Conservation (phyloP, 495 filamentous ascomycete genomes). For the Penicillium longicatenatum region DNA sequence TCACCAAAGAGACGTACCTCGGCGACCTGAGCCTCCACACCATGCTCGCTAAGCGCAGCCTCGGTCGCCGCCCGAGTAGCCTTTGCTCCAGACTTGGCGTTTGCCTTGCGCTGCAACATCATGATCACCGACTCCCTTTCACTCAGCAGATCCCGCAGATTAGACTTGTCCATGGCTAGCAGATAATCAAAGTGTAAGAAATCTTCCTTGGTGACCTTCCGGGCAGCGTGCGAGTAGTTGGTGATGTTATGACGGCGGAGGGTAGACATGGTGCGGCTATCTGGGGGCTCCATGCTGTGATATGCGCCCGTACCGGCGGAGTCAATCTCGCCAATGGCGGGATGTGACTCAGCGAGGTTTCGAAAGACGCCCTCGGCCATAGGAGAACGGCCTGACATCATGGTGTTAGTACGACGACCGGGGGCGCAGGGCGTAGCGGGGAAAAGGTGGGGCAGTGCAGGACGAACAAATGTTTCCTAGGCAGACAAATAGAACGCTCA, state of each 20-base stretch:
- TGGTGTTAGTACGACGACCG: not conserved
- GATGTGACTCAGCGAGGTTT: constrained; percentile 59
- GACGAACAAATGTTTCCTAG: constrained; percentile 89
- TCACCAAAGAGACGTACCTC: constrained; percentile 83
- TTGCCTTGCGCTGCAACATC: constrained; percentile 43
- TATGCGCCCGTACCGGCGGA: constrained; percentile 90
- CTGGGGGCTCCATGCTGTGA: constrained; percentile 70
- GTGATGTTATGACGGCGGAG: constrained; percentile 72
- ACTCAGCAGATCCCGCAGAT: constrained; percentile 69
- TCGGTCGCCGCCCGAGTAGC: constrained; percentile 29
- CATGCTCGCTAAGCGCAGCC: constrained; percentile 34
- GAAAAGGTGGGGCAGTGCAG: constrained; percentile 7
- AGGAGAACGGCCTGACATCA: constrained; percentile 63
- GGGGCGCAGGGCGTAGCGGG: constrained; percentile 3
- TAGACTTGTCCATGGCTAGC: constrained; percentile 91
- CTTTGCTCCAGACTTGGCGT: constrained; percentile 28
- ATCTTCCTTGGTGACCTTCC: constrained; percentile 70
- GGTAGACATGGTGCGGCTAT: constrained; percentile 82
- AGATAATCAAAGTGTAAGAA: constrained; percentile 89
- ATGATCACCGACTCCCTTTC: constrained; percentile 53
- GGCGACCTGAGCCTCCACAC: constrained; percentile 38
- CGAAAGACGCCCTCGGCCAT: constrained; percentile 97
- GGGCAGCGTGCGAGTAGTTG: constrained; percentile 74
- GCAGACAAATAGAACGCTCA: constrained; percentile 93
- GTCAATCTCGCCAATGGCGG: constrained; percentile 71